These are phyloP conservation scores for Phalaenopsis equestris DNA, from an alignment of 106 monocot species.

Conservation along the genomic window DNA sequence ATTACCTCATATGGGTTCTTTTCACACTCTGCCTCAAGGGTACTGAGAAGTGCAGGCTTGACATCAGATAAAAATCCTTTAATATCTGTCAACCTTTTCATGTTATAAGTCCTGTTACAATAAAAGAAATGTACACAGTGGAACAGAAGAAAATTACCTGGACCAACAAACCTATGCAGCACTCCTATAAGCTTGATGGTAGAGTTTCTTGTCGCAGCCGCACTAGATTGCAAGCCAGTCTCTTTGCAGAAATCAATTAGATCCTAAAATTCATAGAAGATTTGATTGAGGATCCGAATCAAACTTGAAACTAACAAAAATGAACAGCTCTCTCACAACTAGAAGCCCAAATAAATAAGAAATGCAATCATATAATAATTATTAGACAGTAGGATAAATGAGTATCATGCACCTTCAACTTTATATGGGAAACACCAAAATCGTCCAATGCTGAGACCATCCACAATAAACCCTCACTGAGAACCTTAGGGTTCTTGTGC, in stretches of 20 bases:
- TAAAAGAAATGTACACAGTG: background rate
- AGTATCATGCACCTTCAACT: conserved; percentile 63
- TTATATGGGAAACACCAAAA: conserved; percentile 89
- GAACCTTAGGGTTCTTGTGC: conserved; percentile 97
- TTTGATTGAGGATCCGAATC: background rate
- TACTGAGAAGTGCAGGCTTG: conserved; percentile 95
- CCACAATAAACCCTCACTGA: conserved; percentile 95
- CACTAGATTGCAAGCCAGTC: conserved; percentile 86
- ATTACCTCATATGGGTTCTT: conserved; percentile 96
- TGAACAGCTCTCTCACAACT: background rate
- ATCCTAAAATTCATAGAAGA: conserved; percentile 45
- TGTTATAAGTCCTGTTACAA: background rate
- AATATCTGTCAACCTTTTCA: conserved; percentile 49
- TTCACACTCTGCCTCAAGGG: conserved; percentile 86
- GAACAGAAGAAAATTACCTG: conserved; percentile 40
- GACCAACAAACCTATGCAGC: conserved; percentile 90
- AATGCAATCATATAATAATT: background rate
- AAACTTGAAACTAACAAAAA: background rate
- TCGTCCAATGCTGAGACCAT: conserved; percentile 98
- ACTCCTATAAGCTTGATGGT: conserved; percentile 95
- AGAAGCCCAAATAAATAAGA: background rate
- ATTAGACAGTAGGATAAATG: background rate
- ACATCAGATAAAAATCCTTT: conserved; percentile 92
- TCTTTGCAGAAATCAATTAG: conserved; percentile 98
- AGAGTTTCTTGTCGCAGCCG: conserved; percentile 89